A percentile compares a stretch with the other conserved stretches of the same genome.
phyloP scores from a whole-genome alignment of 2,329 filamentous ascomycete species.

The Mycosphaerella sp. region DNA sequence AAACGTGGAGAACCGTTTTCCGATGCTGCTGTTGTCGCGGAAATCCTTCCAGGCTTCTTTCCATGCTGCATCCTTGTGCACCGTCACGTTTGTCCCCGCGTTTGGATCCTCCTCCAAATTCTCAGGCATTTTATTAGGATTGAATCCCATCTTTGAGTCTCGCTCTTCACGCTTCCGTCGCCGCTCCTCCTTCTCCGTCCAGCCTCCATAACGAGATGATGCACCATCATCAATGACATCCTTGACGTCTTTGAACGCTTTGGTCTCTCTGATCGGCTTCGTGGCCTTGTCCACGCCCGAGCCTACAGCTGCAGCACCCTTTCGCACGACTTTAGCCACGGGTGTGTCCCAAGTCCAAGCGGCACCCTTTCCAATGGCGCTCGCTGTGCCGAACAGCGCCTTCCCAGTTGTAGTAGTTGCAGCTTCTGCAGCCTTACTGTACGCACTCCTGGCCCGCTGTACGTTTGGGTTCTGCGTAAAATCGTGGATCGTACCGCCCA shows the following conservation, averaged over 20 bases:
- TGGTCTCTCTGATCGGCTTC: constrained; percentile 84
- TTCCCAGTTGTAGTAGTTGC: constrained; percentile 71
- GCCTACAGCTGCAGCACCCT: constrained; percentile 78
- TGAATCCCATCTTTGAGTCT: constrained; percentile 48
- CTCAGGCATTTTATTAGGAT: constrained; percentile 44
- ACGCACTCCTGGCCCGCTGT: constrained; percentile 75
- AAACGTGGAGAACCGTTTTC: constrained; percentile 81
- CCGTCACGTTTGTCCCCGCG: constrained; percentile 84
- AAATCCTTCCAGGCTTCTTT: constrained; percentile 98
- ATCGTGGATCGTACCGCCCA: constrained; percentile 80
- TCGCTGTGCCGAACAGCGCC: constrained; percentile 78
- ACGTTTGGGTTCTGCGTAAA: constrained; percentile 92
- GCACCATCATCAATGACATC: constrained; percentile 95
- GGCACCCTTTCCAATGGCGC: constrained; percentile 81
- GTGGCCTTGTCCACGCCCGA: constrained; percentile 91
- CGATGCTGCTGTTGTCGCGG: constrained; percentile 78
- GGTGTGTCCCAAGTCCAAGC: constrained; percentile 96
- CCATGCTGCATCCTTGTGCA: constrained; percentile 97
- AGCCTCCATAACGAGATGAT: constrained; percentile 91
- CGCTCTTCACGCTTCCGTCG: constrained; percentile 68
- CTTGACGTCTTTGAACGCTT: constrained; percentile 89
- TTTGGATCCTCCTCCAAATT: constrained; percentile 79
- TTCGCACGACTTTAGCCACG: constrained; percentile 83
- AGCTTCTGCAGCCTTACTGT: constrained; percentile 76
- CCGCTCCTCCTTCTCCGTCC: constrained; percentile 93